phyloP scores from a whole-genome alignment of 148 eudicot genomes.

The Silene conica region DNA sequence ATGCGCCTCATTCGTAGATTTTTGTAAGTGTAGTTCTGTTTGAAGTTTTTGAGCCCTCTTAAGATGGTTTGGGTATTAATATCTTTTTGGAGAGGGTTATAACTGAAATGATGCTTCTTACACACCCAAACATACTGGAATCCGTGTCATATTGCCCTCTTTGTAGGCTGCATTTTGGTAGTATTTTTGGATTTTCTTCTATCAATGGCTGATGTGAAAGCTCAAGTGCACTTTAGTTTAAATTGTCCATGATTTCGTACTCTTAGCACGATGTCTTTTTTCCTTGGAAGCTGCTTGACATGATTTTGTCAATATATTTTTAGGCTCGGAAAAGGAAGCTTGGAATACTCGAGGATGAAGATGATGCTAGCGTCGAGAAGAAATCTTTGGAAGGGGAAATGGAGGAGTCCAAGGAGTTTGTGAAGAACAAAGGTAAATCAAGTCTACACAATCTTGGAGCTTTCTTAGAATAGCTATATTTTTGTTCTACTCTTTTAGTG shows the following conservation, averaged over 20 bases:
- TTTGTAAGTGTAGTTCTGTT: no score
- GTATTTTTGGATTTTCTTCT: not conserved
- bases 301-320: not conserved
- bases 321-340: slow-evolving; percentile 82
- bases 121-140: not conserved
- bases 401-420: slow-evolving; percentile 23
- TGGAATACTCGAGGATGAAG: slow-evolving; percentile 61
- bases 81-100: not conserved
- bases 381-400: slow-evolving; percentile 28
- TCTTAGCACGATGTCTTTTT: not conserved
- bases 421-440: slow-evolving; percentile 49
- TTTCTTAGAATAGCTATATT: not conserved
- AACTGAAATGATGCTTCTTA: not conserved
- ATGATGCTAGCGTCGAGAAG: slow-evolving; percentile 33
- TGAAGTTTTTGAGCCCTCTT: no score
- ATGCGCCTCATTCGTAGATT: no score
- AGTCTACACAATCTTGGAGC: not conserved
- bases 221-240: not conserved
- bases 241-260: not conserved
- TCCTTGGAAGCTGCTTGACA: not conserved
- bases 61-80: not conserved
- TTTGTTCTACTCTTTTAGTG: not conserved
- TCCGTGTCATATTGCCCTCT: not conserved
- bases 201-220: not conserved
- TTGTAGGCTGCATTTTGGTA: not conserved